phyloP scores from a whole-genome alignment of 768 basidiomycete genomes.

The Agrocybe chaxingu region DNA sequence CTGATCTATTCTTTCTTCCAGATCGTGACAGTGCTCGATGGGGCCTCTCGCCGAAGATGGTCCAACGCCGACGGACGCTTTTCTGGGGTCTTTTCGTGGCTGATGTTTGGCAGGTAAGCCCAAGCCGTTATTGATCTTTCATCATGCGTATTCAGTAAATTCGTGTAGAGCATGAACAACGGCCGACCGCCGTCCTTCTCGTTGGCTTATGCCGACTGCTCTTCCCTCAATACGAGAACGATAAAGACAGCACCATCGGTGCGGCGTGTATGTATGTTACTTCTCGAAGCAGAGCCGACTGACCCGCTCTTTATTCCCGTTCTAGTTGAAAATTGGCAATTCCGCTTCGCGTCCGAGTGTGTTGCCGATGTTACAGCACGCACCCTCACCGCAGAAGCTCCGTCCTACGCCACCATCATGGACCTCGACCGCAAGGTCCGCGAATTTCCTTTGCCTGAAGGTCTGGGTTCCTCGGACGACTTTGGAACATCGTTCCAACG shows the following conservation, averaged over 20 bases:
- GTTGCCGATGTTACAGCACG: conserved; percentile 60
- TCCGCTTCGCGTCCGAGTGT: conserved; percentile 62
- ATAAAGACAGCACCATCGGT: conserved; percentile 26
- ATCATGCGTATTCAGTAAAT: not conserved
- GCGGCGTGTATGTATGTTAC: conserved; percentile 26
- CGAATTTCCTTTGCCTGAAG: conserved; percentile 57
- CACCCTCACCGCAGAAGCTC: conserved; percentile 62
- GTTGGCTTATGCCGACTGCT: conserved; percentile 65
- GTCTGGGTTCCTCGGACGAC: conserved; percentile 30
- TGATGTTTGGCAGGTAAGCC: conserved; percentile 63
- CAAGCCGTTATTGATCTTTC: not conserved
- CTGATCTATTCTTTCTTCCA: conserved; percentile 18
- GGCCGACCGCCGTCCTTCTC: conserved; percentile 72
- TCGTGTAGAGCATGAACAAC: conserved; percentile 56
- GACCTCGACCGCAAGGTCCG: conserved; percentile 67
- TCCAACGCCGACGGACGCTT: conserved; percentile 61
- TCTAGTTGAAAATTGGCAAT: conserved; percentile 59
- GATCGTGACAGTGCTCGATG: conserved; percentile 68
- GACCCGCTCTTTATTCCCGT: not conserved
- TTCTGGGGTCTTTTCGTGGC: conserved; percentile 81
- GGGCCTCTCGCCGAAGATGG: conserved; percentile 58
- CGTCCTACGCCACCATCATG: conserved; percentile 62
- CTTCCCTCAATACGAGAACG: conserved; percentile 40
- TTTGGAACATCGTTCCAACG: conserved; percentile 39
- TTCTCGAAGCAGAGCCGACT: not conserved